A percentile compares a stretch with the other conserved stretches of the same genome.
These are phyloP conservation scores for Corrigiola litoralis DNA, from an alignment of 179 eudicot genomes.

Conservation along the genomic window DNA sequence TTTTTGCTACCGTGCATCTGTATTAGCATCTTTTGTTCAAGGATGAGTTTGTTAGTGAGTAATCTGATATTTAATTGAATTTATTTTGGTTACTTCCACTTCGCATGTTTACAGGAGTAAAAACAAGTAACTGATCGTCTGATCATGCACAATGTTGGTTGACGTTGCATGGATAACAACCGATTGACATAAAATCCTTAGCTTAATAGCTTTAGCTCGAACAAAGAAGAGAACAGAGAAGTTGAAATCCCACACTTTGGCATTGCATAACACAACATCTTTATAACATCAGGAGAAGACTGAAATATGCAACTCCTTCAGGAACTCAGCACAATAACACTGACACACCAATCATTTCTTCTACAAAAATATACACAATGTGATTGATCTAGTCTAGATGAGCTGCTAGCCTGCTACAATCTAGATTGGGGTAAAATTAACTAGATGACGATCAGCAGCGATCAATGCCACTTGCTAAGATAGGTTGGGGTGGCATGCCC, in stretches of 20 bases:
- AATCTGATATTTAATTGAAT: no score
- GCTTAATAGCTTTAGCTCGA: no score
- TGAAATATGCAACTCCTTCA: conserved; percentile 31
- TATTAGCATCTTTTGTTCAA: no score
- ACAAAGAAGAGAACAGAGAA: not conserved
- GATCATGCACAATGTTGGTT: no score
- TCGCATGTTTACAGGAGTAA: no score
- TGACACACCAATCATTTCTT: not conserved
- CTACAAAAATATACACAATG: not conserved
- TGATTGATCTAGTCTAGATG: not conserved
- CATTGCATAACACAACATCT: no score
- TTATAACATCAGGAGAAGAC: conserved; percentile 31
- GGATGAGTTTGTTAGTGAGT: no score
- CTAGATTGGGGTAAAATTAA: not conserved
- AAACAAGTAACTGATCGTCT: no score
- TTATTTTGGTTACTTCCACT: no score
- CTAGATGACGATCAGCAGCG: conserved; percentile 23
- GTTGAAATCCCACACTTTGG: not conserved
- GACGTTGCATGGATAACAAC: not conserved
- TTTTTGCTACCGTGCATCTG: no score
- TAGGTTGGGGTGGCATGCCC: conserved; percentile 39
- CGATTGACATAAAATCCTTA: no score
- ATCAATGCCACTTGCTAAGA: conserved; percentile 28
- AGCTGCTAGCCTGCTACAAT: no score
- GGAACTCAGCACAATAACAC: conserved; percentile 1